phyloP scores from a whole-genome alignment of 139 green algal species.

The Picochlorum sp. region DNA sequence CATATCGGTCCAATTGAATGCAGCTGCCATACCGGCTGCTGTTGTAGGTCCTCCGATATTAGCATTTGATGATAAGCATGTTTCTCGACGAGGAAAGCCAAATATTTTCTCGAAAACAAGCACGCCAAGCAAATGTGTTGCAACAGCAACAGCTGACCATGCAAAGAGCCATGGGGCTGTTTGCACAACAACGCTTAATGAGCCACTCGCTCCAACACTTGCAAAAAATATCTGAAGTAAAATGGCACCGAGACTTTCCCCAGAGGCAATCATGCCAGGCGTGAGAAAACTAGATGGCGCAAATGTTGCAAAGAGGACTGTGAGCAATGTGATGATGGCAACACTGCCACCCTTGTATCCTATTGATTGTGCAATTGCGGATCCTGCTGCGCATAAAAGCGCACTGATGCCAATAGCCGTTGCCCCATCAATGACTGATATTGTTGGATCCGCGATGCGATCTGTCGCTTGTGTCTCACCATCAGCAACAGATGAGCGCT shows the following conservation, averaged over 20 bases:
- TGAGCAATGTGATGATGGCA: conserved; percentile 57
- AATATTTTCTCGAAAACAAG: conserved; percentile 49
- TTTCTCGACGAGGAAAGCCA: conserved; percentile 48
- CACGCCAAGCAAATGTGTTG: conserved; percentile 46
- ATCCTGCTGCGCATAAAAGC: conserved; percentile 24
- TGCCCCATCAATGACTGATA: conserved; percentile 14
- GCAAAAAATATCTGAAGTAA: conserved; percentile 91
- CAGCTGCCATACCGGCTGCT: conserved; percentile 79
- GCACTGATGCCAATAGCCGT: conserved; percentile 25
- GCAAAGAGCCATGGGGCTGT: conserved; percentile 78
- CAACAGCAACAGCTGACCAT: conserved; percentile 65
- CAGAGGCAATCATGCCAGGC: conserved; percentile 41
- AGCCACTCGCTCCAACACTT: conserved; percentile 69
- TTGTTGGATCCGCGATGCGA: neutral
- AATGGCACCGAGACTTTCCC: conserved; percentile 67
- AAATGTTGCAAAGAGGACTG: conserved; percentile 58
- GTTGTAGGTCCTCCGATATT: conserved; percentile 89
- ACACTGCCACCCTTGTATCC: conserved; percentile 39
- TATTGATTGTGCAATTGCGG: conserved; percentile 9
- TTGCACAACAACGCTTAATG: conserved; percentile 56
- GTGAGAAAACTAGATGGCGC: conserved; percentile 33
- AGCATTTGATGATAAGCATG: conserved; percentile 82
- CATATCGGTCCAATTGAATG: conserved; percentile 69
- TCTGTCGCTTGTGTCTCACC: neutral
- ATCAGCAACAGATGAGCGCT: neutral